phyloP scores from a whole-genome alignment of 164 flowering plant species.

The Tetracentron sinense region DNA sequence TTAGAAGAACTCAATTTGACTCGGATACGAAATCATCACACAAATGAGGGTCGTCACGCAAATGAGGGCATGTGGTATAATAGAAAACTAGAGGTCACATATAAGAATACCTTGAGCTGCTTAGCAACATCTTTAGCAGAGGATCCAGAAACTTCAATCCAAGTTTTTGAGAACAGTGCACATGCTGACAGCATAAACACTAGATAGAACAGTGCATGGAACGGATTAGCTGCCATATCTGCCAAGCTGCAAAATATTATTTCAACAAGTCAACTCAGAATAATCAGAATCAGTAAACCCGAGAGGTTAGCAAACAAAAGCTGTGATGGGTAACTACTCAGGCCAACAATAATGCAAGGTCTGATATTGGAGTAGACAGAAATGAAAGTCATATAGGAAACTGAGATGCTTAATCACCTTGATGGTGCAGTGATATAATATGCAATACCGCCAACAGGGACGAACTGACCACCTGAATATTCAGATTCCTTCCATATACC shows the following conservation, averaged over 20 bases:
- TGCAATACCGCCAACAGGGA: conserved; percentile 58
- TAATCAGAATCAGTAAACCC: neutral
- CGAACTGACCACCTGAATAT: conserved; percentile 41
- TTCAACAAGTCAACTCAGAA: neutral
- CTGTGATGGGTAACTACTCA: neutral
- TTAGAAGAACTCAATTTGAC: too few relatives aligned
- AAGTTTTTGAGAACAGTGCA: conserved; percentile 78
- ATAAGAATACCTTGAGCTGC: conserved; percentile 62
- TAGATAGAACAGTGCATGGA: conserved; percentile 32
- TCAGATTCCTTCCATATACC: conserved; percentile 55
- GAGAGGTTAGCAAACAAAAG: neutral
- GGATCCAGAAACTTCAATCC: conserved; percentile 87
- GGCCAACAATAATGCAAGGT: neutral
- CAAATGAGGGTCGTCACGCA: too few relatives aligned
- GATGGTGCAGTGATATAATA: conserved; percentile 50
- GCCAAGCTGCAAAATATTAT: conserved; percentile 36
- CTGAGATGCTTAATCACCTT: conserved; percentile 25
- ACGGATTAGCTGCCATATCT: conserved; percentile 45
- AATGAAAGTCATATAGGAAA: neutral
- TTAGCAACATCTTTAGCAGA: conserved; percentile 79
- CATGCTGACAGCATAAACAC: conserved; percentile 36
- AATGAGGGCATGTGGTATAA: too few relatives aligned
- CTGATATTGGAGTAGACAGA: neutral
- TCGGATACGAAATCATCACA: too few relatives aligned
- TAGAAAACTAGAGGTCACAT: neutral